Conservation (phyloP, 306 rosid species). For the Lithocarpus polystachyus region DNA sequence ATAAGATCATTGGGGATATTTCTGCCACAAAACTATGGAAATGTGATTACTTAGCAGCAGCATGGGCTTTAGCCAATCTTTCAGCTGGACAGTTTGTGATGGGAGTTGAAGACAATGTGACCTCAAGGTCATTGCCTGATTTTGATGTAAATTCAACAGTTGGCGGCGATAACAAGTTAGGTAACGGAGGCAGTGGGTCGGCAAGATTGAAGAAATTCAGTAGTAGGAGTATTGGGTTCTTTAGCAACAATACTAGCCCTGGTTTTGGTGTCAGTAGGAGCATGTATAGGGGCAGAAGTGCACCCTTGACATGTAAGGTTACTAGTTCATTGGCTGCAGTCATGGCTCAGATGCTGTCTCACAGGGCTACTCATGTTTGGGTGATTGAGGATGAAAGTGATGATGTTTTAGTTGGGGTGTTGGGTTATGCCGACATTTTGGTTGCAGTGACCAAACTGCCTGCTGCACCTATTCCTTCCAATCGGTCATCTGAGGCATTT, state of each 20-base stretch:
- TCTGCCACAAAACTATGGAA: constrained; percentile 54
- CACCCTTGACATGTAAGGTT: constrained; percentile 80
- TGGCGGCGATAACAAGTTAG: constrained; percentile 39
- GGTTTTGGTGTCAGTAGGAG: constrained; percentile 61
- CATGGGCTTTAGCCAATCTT: constrained; percentile 91
- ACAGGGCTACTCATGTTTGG: constrained; percentile 93
- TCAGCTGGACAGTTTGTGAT: constrained; percentile 93
- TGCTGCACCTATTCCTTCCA: constrained; percentile 29
- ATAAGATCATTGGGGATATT: too few species aligned
- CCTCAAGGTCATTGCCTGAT: constrained; percentile 41
- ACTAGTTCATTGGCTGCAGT: constrained; percentile 96
- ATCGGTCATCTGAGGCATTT: constrained; percentile 43
- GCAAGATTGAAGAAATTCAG: constrained; percentile 61
- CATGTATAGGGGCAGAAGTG: constrained; percentile 95
- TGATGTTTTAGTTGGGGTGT: constrained; percentile 77
- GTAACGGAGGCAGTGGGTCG: constrained; percentile 37
- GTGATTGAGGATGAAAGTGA: constrained; percentile 76
- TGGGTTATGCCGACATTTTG: constrained; percentile 82
- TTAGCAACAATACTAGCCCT: constrained; percentile 39
- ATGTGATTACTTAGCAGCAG: constrained; percentile 83
- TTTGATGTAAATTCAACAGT: constrained; percentile 29
- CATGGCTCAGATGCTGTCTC: constrained; percentile 99
- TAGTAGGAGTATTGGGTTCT: constrained; percentile 83
- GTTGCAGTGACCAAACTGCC: constrained; percentile 83
- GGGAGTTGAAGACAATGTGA: constrained; percentile 90